Evolutionary conservation across 306 rosid species (phyloP).

Genomic region (Lagenaria siceraria): DNA sequence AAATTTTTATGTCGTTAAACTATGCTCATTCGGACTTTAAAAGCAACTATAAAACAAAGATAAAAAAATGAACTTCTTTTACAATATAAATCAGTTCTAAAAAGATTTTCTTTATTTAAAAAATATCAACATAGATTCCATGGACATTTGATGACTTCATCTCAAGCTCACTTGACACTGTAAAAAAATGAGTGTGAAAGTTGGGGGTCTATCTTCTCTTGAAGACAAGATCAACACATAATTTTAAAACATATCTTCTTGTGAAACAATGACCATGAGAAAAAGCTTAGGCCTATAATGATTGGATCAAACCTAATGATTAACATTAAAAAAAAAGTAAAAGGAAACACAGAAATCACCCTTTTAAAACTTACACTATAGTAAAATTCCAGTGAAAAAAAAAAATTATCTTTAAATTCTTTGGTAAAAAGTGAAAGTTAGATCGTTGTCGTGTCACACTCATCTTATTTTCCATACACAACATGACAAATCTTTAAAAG

Average conservation of each 20-base stretch:
- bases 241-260: background rate
- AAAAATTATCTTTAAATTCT: background rate
- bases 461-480: background rate
- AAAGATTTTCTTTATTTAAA: too few relatives aligned
- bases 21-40: too few relatives aligned
- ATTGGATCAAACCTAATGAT: constrained; percentile 1
- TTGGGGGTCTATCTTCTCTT: too few relatives aligned
- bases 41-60: too few relatives aligned
- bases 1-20: too few relatives aligned
- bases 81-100: too few relatives aligned
- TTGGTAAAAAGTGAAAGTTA: background rate
- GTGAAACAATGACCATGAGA: background rate
- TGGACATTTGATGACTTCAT: too few relatives aligned
- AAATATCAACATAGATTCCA: too few relatives aligned
- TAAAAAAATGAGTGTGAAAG: too few relatives aligned
- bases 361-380: background rate
- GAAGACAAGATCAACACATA: too few relatives aligned
- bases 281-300: background rate
- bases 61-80: too few relatives aligned
- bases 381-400: background rate
- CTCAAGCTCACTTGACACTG: too few relatives aligned
- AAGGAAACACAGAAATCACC: background rate
- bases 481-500: background rate
- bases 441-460: background rate
- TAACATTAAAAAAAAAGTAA: background rate